Base-by-base conservation (phyloP, 805 yeast genomes). In the Torulaspora franciscae region DNA sequence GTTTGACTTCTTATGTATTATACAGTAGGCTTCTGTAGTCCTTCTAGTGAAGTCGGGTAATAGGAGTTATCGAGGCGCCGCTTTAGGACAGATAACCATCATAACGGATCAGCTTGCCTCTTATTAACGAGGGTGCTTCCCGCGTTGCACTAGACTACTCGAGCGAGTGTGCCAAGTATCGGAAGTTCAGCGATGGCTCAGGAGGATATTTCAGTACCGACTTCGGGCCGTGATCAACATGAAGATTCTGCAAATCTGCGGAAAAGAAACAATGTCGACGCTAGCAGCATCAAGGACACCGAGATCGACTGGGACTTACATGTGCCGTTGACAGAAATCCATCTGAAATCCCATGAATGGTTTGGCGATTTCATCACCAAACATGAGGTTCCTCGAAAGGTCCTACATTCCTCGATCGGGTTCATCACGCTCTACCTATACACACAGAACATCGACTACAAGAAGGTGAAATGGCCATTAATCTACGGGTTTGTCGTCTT, bases 331-430 rank as follows among this genome's bases (percentile, higher is more conserved):
- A 54, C 61, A 1, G 62, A 58, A 36, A 64, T 65, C 13, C 64
- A 57, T 39, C 50, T 71, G 34, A 66, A 67, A 17, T 67, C 73
- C 1, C 77, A 72, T 45, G 67, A 65, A 42, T 56, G 70, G 54
- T 74, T 75, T 57, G 73, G 74, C 11, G 71, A 68, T 34, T 81
- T 83, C 56, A 66, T 83, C 40, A 77, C 82, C 29, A 84, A 84
- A 58, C 89, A 93, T 60, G 99, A 93, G 66, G 70, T 93, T 13
- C 95, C 95, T 4, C 77, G 99, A 58, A 93, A 93, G 64, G 68
- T 77, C 3, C 79, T 93, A 48, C 99, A 93, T 64, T 85, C 91
- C 7, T 83, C 93, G 1, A 88, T 90, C 39, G 99, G 97, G 0
- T 75, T 89, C 51, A 55, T 90, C 34, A 82, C 97, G 1, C 65